phyloP scores from a whole-genome alignment of 257 asterid genomes.

The Solanum clarkiae region DNA sequence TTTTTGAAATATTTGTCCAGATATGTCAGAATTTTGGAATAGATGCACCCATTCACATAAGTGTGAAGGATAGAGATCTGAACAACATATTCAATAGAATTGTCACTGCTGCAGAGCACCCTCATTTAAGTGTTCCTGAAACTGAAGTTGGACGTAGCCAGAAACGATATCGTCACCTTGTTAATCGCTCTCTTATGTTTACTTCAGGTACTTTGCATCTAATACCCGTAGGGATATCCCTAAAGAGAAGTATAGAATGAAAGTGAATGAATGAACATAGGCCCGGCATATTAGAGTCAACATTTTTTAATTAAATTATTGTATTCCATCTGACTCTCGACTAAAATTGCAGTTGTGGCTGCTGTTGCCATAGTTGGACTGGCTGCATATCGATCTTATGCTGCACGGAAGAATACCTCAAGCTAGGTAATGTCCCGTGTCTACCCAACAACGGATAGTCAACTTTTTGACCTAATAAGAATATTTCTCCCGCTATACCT shows the following conservation, averaged over 20 bases:
- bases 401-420: slow-evolving; percentile 63
- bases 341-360: slow-evolving; percentile 62
- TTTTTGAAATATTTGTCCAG: slow-evolving; percentile 18
- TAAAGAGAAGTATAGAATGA: not conserved
- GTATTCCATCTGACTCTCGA: not conserved
- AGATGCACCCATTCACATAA: slow-evolving; percentile 72
- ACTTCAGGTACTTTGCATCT: slow-evolving; percentile 51
- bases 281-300: not conserved
- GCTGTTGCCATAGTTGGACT: slow-evolving; percentile 76
- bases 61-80: slow-evolving; percentile 74
- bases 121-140: slow-evolving; percentile 84
- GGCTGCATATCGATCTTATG: slow-evolving; percentile 70
- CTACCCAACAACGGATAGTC: not conserved
- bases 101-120: slow-evolving; percentile 71
- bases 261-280: not conserved
- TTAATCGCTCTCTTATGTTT: slow-evolving; percentile 51
- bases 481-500: not conserved
- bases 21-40: slow-evolving; percentile 77
- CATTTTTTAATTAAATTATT: not conserved
- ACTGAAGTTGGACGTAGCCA: slow-evolving; percentile 65
- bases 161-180: slow-evolving; percentile 47
- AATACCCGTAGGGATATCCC: not conserved
- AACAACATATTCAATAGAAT: slow-evolving; percentile 70
- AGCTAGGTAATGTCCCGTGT: not conserved
- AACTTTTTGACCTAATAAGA: not conserved